Evolutionary conservation across 2,329 filamentous ascomycete genomes (phyloP), one percentile per base, ranked within the genome.

Genomic region (Alternaria angustiovoidea): DNA sequence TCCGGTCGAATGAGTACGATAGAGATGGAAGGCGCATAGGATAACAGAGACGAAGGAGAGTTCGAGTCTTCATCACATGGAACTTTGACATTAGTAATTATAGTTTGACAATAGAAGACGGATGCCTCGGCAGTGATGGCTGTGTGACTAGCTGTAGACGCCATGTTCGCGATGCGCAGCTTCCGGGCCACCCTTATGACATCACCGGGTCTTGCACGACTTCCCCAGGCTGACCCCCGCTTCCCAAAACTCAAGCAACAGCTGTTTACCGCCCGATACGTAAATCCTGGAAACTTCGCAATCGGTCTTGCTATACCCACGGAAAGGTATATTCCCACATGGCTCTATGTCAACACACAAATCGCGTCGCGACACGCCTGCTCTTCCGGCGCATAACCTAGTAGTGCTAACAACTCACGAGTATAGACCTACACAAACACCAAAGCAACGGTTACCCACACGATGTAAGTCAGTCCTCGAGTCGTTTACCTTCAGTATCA

Each of bases 401-500:
- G 46, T 48, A 54, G n/a, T 68, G 67, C 72, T 75, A 66, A 76
- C 65, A 66, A 63, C 61, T 54, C 47, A 62, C 56, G 57, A 24
- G 41, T 46, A 64, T 59, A 44, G 57, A 52, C 48, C 59, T 46
- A 61, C 64, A 69, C 62, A 69, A 59, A 44, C 54, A 67, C 62
- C n/a, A 59, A 41, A 43, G 9, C 54, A 18, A 30, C 39, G 46
- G 26, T 12, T 44, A n/a, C 36, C 9, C 43, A 63, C 65, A 67
- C 44, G 48, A 78, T 78, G 76, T 78, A 77, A 77, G 76, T 38
- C 41, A 7, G 1, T 20, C 16, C 8, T 67, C 65, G 64, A 69
- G 65, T 71, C 73, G 71, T 68, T 28, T 47, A 51, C 1, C 7
- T 38, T 1, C 32, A 7, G 16, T 26, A 26, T 2, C 20, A 49